Conservation (phyloP, 441 rosid species). For the Mallotus japonicus region DNA sequence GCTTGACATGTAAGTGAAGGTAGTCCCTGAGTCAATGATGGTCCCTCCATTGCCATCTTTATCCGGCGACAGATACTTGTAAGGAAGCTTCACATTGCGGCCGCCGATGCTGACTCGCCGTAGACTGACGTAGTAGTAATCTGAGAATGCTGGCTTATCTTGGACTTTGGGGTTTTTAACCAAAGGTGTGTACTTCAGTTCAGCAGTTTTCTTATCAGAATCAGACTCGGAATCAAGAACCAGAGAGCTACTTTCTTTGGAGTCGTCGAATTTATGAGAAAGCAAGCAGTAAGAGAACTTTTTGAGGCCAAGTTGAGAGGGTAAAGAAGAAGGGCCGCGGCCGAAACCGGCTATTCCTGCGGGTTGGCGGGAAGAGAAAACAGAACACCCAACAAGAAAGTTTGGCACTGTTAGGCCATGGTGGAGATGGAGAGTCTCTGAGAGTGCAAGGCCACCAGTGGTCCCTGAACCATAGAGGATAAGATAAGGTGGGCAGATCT, state of each 20-base stretch:
- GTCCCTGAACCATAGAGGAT: constrained; percentile 48
- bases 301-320: constrained; percentile 42
- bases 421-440: constrained; percentile 36
- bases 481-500: constrained; percentile 43
- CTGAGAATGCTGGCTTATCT: constrained; percentile 24
- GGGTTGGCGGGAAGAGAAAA: constrained; percentile 45
- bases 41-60: constrained; percentile 51
- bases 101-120: constrained; percentile 42
- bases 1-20: constrained; percentile 45
- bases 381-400: constrained; percentile 57
- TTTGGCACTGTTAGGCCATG: constrained; percentile 22
- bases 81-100: constrained; percentile 31
- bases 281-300: constrained; percentile 51
- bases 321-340: constrained; percentile 44
- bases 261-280: constrained; percentile 45
- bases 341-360: constrained; percentile 59
- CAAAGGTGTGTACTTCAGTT: constrained; percentile 40
- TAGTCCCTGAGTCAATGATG: constrained; percentile 54
- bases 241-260: constrained; percentile 32
- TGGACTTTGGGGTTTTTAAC: constrained; percentile 36
- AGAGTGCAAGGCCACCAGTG: constrained; percentile 43
- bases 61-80: constrained; percentile 30
- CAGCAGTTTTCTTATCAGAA: constrained; percentile 28
- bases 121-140: constrained; percentile 49
- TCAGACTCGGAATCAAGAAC: constrained; percentile 32